Conservation (phyloP, 306 rosid genomes). For the Rosa lucieae region DNA sequence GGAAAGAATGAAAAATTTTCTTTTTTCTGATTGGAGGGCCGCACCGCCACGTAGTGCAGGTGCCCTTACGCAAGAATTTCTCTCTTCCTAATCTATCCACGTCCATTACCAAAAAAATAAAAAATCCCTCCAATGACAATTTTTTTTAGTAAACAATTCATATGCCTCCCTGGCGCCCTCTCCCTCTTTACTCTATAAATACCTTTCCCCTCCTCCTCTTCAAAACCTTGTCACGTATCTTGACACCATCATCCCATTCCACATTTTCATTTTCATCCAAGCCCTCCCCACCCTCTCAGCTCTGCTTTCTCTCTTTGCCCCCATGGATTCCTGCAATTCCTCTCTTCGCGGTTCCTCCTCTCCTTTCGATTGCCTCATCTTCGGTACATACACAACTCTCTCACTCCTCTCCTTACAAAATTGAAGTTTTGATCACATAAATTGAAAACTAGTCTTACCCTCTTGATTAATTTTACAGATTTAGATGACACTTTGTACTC, state of each 20-base stretch:
- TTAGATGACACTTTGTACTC: conserved; percentile 89
- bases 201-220: not conserved
- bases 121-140: not conserved
- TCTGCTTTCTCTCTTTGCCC: conserved; percentile 16
- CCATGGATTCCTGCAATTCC: conserved; percentile 21
- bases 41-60: too few relatives aligned
- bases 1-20: too few relatives aligned
- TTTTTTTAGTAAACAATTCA: not conserved
- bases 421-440: not conserved
- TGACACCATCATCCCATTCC: not conserved
- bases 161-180: not conserved
- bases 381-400: conserved; percentile 5
- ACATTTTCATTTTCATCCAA: not conserved
- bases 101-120: not conserved
- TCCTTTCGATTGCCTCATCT: conserved; percentile 26
- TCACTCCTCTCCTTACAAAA: not conserved
- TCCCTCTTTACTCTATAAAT: not conserved
- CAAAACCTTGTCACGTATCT: not conserved
- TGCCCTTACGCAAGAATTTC: too few relatives aligned
- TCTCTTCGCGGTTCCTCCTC: conserved; percentile 18
- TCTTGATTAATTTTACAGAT: conserved; percentile 37
- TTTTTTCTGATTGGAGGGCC: too few relatives aligned
- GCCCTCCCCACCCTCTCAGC: not conserved
- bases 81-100: conserved; percentile 1
- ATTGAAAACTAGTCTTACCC: not conserved